These are phyloP conservation scores for Eucalyptus viminalis DNA, from an alignment of 345 rosid genomes.

Conservation along the genomic window DNA sequence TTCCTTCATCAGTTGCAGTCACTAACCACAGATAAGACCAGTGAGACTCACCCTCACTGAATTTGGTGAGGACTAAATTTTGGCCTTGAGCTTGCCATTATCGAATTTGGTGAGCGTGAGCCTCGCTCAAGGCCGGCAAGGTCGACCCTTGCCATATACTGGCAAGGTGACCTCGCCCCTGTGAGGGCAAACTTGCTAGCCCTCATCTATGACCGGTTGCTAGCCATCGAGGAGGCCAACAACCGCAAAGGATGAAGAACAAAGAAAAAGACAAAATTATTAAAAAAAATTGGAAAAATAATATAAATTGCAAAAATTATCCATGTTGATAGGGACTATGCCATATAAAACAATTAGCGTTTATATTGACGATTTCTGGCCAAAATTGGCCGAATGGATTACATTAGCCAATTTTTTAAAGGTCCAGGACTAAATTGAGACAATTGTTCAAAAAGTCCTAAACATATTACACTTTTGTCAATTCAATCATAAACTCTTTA, in stretches of 20 bases:
- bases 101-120: neutral
- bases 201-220: neutral
- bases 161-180: too few species aligned
- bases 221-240: neutral
- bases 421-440: neutral
- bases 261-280: too few species aligned
- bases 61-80: too few species aligned
- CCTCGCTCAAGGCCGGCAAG: neutral
- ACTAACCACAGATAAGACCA: neutral
- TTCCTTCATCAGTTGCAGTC: neutral
- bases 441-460: too few species aligned
- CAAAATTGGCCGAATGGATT: too few species aligned
- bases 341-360: too few species aligned
- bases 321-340: neutral
- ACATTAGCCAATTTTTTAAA: neutral
- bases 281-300: neutral
- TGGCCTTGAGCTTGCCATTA: neutral
- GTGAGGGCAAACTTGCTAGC: too few species aligned
- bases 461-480: too few species aligned
- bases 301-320: neutral
- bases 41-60: neutral
- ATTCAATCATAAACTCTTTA: too few species aligned
- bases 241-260: neutral
- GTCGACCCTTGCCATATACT: neutral
- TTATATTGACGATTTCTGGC: rapidly evolving